Conservation (phyloP, 1,284 basidiomycete species). For the Coniferiporia weirii region DNA sequence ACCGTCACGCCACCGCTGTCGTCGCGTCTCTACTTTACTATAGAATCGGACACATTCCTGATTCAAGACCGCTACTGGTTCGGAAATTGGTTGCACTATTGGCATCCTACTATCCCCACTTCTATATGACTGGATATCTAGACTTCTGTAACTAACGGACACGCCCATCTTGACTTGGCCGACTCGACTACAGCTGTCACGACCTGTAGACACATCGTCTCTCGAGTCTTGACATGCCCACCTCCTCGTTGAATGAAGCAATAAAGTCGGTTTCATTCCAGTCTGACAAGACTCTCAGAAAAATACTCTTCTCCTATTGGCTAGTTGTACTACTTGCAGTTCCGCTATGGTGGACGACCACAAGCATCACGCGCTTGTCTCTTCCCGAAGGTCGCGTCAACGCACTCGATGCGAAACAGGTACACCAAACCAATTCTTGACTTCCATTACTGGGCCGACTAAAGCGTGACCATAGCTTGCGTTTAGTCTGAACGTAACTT, state of each 20-base stretch:
- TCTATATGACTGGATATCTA: background rate
- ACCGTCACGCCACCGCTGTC: too few relatives aligned
- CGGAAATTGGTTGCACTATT: background rate
- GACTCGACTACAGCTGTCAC: too few relatives aligned
- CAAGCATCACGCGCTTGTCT: constrained; percentile 75
- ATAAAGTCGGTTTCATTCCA: constrained; percentile 44
- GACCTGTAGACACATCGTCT: background rate
- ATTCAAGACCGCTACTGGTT: too few relatives aligned
- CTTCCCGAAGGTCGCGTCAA: constrained; percentile 63
- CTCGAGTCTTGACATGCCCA: background rate
- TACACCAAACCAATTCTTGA: constrained; percentile 12
- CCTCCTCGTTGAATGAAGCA: background rate
- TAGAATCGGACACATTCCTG: too few relatives aligned
- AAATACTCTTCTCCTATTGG: constrained; percentile 73
- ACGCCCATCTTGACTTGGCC: too few relatives aligned
- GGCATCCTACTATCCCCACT: background rate
- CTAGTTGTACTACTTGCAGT: constrained; percentile 63
- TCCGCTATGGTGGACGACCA: constrained; percentile 87
- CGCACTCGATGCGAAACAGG: constrained; percentile 40
- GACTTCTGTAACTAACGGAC: background rate
- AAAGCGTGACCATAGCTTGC: constrained; percentile 8
- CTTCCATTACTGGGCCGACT: too few relatives aligned
- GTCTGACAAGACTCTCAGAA: constrained; percentile 40
- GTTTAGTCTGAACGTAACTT: constrained; percentile 49
- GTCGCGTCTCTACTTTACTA: too few relatives aligned